Conservation (phyloP, 345 rosid species). For the Psidium guajava region DNA sequence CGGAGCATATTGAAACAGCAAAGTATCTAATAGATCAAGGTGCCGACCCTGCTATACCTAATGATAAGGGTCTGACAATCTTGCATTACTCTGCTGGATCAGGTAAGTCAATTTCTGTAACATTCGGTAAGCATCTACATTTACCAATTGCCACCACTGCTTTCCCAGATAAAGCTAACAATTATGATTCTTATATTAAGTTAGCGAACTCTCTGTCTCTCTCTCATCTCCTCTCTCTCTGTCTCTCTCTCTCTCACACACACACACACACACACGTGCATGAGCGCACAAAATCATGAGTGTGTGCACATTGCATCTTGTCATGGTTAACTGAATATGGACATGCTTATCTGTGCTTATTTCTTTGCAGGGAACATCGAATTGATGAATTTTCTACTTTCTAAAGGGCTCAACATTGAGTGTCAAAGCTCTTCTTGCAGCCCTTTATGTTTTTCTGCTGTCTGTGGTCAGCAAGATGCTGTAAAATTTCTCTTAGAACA, state of each 20-base stretch:
- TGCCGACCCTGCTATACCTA: conserved; percentile 56
- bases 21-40: conserved; percentile 72
- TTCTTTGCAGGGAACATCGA: conserved; percentile 44
- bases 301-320: not conserved
- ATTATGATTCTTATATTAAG: too few relatives aligned
- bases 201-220: too few relatives aligned
- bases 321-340: not conserved
- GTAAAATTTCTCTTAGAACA: conserved; percentile 61
- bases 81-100: conserved; percentile 81
- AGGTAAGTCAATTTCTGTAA: conserved; percentile 22
- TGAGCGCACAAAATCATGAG: not conserved
- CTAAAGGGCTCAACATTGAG: conserved; percentile 52
- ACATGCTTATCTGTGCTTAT: not conserved
- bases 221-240: too few relatives aligned
- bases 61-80: conserved; percentile 73
- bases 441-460: conserved; percentile 87
- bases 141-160: not conserved
- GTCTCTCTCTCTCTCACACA: too few relatives aligned
- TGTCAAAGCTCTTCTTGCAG: conserved; percentile 79
- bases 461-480: conserved; percentile 60
- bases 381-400: conserved; percentile 46
- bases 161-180: not conserved
- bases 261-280: too few relatives aligned
- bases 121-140: not conserved
- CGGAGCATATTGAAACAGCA: conserved; percentile 57